phyloP scores from a whole-genome alignment of 169 alveolate species.

The Cryptosporidium baileyi region DNA sequence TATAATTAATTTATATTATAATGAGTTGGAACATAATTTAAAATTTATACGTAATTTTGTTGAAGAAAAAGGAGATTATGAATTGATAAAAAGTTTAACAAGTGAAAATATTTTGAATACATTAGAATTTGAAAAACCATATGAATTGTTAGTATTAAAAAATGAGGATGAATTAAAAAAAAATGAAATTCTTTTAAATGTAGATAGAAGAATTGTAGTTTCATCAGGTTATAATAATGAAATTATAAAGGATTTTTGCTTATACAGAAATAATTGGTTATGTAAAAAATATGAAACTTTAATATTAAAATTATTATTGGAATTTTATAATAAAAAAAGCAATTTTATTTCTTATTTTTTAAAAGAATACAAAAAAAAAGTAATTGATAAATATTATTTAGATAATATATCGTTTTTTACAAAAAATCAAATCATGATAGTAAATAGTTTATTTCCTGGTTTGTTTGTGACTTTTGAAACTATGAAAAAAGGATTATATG shows the following conservation, averaged over 20 bases:
- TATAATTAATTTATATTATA: slow-evolving; percentile 8
- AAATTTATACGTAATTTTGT: not conserved
- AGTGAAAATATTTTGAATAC: not conserved
- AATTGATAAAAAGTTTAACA: not conserved
- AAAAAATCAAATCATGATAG: slow-evolving; percentile 2
- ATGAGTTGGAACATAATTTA: not conserved
- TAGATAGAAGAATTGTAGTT: not conserved
- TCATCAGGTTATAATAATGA: slow-evolving; percentile 46
- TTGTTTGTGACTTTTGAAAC: slow-evolving; percentile 7
- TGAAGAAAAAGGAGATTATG: not conserved
- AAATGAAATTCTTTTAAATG: not conserved
- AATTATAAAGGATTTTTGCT: slow-evolving; percentile 1
- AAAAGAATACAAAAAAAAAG: not conserved
- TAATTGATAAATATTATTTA: not conserved
- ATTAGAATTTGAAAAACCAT: slow-evolving; percentile 30
- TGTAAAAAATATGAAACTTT: slow-evolving; percentile 46
- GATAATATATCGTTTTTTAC: slow-evolving; percentile 52
- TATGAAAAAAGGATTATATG: not conserved
- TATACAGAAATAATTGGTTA: not conserved
- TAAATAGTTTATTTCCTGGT: slow-evolving; percentile 31
- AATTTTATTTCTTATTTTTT: slow-evolving; percentile 21
- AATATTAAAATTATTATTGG: slow-evolving; percentile 1
- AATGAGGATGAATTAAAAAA: not conserved
- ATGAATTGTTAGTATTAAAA: not conserved
- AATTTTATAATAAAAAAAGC: not conserved